phyloP scores from a whole-genome alignment of 495 filamentous ascomycete species.

The Aspergillus homomorphus region DNA sequence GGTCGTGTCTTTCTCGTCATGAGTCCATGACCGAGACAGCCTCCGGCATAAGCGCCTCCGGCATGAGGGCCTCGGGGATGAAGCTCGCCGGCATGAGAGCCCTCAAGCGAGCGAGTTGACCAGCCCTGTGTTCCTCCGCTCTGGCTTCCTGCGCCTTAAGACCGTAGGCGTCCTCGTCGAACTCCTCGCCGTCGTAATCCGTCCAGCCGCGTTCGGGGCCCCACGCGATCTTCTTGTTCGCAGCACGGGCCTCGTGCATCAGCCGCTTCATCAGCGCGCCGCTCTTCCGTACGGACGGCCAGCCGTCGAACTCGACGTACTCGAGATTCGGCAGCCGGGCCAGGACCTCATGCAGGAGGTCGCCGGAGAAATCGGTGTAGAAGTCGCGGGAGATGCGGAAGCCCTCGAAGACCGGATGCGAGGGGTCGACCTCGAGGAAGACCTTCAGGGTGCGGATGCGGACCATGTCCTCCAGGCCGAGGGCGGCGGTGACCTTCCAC shows the following conservation, averaged over 20 bases:
- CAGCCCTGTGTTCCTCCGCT: background rate
- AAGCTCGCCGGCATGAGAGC: background rate
- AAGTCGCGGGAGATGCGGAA: conserved; percentile 66
- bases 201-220: conserved; percentile 68
- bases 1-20: background rate
- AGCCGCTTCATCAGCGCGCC: conserved; percentile 70
- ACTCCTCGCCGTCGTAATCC: conserved; percentile 31
- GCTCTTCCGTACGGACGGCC: conserved; percentile 63
- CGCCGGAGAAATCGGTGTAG: conserved; percentile 68
- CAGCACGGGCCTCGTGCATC: conserved; percentile 49
- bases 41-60: background rate
- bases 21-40: background rate
- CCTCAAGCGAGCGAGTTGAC: background rate
- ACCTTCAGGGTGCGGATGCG: conserved; percentile 63
- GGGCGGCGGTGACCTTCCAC: conserved; percentile 64
- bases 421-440: conserved; percentile 77
- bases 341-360: conserved; percentile 57
- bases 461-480: conserved; percentile 64
- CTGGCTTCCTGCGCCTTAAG: conserved; percentile 1
- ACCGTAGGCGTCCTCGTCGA: conserved; percentile 14
- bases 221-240: conserved; percentile 59
- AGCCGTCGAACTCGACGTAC: conserved; percentile 73
- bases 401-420: conserved; percentile 66
- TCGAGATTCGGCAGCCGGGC: conserved; percentile 55
- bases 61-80: background rate